phyloP scores from a whole-genome alignment of 345 rosid genomes.

The Cardiospermum halicacabum region DNA sequence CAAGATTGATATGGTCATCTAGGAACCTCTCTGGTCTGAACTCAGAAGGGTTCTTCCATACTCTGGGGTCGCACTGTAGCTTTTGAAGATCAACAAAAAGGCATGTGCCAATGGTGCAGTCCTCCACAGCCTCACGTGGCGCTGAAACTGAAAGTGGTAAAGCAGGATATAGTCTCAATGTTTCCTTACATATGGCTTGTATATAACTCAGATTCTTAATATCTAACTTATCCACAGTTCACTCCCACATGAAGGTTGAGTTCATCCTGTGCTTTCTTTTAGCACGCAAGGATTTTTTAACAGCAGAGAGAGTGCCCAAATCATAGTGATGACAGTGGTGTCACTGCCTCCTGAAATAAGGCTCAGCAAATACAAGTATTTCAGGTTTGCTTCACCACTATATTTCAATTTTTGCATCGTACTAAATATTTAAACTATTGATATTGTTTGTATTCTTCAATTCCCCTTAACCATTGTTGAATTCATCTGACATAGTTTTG shows the following conservation, averaged over 20 bases:
- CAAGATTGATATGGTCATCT: slow-evolving; percentile 9
- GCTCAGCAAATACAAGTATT: slow-evolving; percentile 27
- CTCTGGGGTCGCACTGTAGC: slow-evolving; percentile 18
- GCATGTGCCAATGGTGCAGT: slow-evolving; percentile 29
- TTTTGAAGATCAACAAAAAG: slow-evolving; percentile 22
- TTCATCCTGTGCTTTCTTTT: slow-evolving; percentile 38
- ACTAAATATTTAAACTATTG: not conserved
- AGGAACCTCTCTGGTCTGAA: slow-evolving; percentile 28
- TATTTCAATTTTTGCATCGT: not conserved
- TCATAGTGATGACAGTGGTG: slow-evolving; percentile 34
- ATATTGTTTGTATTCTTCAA: not conserved
- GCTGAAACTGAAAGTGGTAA: slow-evolving; percentile 25
- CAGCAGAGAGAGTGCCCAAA: slow-evolving; percentile 39
- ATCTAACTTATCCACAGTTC: slow-evolving; percentile 35
- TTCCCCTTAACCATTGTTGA: not conserved
- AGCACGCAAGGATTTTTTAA: slow-evolving; percentile 28
- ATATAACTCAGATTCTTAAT: slow-evolving; percentile 29
- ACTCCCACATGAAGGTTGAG: slow-evolving; percentile 26
- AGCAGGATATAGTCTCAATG: slow-evolving; percentile 31
- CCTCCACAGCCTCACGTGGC: slow-evolving; percentile 28
- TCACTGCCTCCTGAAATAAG: slow-evolving; percentile 44
- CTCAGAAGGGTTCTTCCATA: slow-evolving; percentile 17
- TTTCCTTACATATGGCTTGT: slow-evolving; percentile 40
- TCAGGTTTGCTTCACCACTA: not conserved
- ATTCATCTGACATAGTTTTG: not conserved